phyloP scores from a whole-genome alignment of 2,329 filamentous ascomycete species.

The Aspergillus hortae region DNA sequence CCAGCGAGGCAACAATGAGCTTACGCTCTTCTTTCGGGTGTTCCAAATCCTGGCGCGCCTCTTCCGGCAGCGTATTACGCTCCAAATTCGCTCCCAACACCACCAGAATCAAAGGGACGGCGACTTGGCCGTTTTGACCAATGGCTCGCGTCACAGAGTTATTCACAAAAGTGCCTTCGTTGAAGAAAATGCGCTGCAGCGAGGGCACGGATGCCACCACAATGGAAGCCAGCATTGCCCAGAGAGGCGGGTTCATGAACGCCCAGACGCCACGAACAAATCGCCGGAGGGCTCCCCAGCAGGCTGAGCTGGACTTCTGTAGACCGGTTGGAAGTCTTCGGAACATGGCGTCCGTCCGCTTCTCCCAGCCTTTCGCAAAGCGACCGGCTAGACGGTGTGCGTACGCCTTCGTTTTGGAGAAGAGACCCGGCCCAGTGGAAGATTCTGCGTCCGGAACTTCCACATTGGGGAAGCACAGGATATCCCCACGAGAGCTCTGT shows the following conservation, averaged over 20 bases:
- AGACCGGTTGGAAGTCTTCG: constrained; percentile 49
- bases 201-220: constrained; percentile 81
- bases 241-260: constrained; percentile 97
- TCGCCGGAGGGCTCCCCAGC: constrained; percentile 40
- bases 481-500: constrained; percentile 49
- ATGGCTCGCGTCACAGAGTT: constrained; percentile 91
- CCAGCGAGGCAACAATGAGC: constrained; percentile 77
- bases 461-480: constrained; percentile 55
- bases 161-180: constrained; percentile 80
- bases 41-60: constrained; percentile 63
- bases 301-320: constrained; percentile 48
- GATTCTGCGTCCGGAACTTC: constrained; percentile 27
- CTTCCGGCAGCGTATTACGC: constrained; percentile 76
- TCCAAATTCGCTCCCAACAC: constrained; percentile 93
- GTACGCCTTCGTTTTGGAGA: constrained; percentile 26
- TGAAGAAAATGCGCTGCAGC: constrained; percentile 83
- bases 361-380: constrained; percentile 18
- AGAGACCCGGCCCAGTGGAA: constrained; percentile 22
- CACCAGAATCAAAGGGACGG: constrained; percentile 90
- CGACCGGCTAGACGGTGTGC: constrained; percentile 17
- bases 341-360: constrained; percentile 37
- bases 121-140: constrained; percentile 79
- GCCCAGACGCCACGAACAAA: constrained; percentile 72
- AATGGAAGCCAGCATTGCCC: constrained; percentile 93
- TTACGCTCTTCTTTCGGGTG: constrained; percentile 67